A percentile compares a stretch with the other conserved stretches of the same genome.
Evolutionary conservation across 1,284 basidiomycete species (phyloP).

Genomic region (Vanrija pseudolonga): DNA sequence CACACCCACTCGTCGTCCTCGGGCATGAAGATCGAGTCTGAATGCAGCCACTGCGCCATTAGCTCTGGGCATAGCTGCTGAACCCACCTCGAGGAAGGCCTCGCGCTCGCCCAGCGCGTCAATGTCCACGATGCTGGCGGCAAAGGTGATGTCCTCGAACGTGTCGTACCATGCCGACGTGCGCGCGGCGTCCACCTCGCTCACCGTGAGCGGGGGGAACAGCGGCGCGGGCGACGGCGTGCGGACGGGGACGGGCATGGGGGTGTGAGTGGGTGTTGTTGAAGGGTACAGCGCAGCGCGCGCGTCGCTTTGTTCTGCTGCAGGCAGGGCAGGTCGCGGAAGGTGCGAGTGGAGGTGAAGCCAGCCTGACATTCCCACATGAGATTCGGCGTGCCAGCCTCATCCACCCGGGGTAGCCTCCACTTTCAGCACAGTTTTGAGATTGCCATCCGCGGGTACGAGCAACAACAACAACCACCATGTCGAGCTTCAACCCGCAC

Average conservation of each 20-base stretch:
- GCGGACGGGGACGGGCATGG: conserved; percentile 14
- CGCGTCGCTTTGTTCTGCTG: neutral
- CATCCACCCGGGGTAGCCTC: neutral
- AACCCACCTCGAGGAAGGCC: conserved; percentile 68
- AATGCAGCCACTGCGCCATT: conserved; percentile 27
- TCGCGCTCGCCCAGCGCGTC: conserved; percentile 78
- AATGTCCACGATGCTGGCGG: conserved; percentile 72
- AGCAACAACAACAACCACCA: conserved; percentile 2
- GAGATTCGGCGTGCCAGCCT: neutral
- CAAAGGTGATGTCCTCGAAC: conserved; percentile 68
- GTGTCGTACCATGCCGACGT: conserved; percentile 83
- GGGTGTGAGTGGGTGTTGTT: neutral
- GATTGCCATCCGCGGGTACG: neutral
- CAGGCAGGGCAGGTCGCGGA: too few relatives aligned
- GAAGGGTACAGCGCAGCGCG: neutral
- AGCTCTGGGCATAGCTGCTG: neutral
- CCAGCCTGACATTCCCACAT: neutral
- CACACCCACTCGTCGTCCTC: conserved; percentile 50
- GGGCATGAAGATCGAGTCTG: conserved; percentile 51
- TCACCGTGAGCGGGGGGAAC: conserved; percentile 10
- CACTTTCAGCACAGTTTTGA: conserved; percentile 1
- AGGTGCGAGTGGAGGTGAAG: conserved; percentile 8
- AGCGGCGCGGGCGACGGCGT: neutral
- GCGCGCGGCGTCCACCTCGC: conserved; percentile 60
- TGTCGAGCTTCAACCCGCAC: conserved; percentile 69